Evolutionary conservation across 2,329 filamentous ascomycete genomes (phyloP), one percentile per base, ranked within the genome.

Genomic region (Ophiostoma himal-ulmi): DNA sequence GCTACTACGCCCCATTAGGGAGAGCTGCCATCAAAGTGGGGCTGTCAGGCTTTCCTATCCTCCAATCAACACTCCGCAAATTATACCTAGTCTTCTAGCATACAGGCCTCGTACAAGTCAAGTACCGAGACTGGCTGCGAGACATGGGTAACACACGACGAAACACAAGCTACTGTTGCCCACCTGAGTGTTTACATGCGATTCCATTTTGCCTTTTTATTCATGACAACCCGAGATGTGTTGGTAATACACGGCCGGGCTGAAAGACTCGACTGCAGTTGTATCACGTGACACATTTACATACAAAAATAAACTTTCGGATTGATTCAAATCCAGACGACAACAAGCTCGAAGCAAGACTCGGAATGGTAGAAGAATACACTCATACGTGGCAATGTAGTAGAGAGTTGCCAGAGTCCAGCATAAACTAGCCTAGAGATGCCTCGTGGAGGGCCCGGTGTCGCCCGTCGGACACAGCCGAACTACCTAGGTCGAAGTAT

Each of bases 1-100:
- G 20, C 62, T 39, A 39, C 62, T 41, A 39, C 2, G 34, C 62
- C 36, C 37, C 62, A 39, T 65, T 64, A 64, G 60, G 57, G 57
- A 26, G 52, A 4, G 22, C 52, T 13, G 1, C n/a, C 22, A 26
- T 11, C 6, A 22, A 22, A 39, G 62, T 65, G 62, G 52, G 22
- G 22, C 52, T 22, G n/a, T 6, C 20, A n/a, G 39, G 10, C 14
- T 41, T 30, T 3, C 26, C 26, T 30, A 30, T 30, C 26, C 26
- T 30, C 26, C 26, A 30, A 30, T 30, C 26, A 30, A 30, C 3
- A 30, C 26, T 30, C 26, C 30, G 30, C 30, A 30, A 30, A 30
- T 30, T 30, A 30, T 30, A 30, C 30, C 30, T 30, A 30, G 30
- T 4, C 30, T 30, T 3, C 30, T 30, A 30, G 30, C 30, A 30